Percentiles rank a stretch among this genome's conserved stretches.
Evolutionary conservation across 768 basidiomycete species (phyloP).

Genomic region (Boletus pseudopeckii): DNA sequence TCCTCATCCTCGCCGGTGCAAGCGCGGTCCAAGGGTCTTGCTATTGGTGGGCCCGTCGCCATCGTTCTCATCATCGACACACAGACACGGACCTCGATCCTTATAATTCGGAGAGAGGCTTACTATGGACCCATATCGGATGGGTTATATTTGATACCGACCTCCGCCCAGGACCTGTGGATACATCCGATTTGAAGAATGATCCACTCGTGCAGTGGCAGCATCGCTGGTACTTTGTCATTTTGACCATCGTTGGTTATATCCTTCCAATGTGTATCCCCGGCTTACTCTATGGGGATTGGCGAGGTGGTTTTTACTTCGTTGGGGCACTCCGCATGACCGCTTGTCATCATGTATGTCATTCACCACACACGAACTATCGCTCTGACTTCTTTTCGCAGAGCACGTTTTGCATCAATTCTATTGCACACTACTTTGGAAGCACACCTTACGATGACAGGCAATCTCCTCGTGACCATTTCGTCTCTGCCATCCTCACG

Average conservation of each 20-base stretch:
- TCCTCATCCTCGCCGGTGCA: slow-evolving; percentile 69
- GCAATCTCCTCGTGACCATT: slow-evolving; percentile 72
- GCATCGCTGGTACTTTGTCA: slow-evolving; percentile 66
- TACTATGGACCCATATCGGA: slow-evolving; percentile 79
- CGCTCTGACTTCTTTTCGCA: slow-evolving; percentile 22
- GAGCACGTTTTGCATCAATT: slow-evolving; percentile 90
- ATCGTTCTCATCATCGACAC: slow-evolving; percentile 80
- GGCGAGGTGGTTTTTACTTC: slow-evolving; percentile 74
- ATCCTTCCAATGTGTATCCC: slow-evolving; percentile 66
- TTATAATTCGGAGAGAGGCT: slow-evolving; percentile 74
- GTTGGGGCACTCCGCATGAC: slow-evolving; percentile 68
- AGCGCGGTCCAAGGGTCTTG: slow-evolving; percentile 87
- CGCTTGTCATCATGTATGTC: slow-evolving; percentile 76
- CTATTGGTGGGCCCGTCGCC: slow-evolving; percentile 83
- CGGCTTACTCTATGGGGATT: slow-evolving; percentile 71
- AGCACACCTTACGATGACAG: slow-evolving; percentile 79
- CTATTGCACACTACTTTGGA: slow-evolving; percentile 82
- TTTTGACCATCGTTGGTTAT: slow-evolving; percentile 67
- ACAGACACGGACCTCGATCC: slow-evolving; percentile 87
- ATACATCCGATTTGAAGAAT: slow-evolving; percentile 67
- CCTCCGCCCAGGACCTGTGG: slow-evolving; percentile 65
- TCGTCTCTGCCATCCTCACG: slow-evolving; percentile 78
- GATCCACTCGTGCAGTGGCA: slow-evolving; percentile 75
- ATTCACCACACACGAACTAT: neutral
- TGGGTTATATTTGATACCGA: slow-evolving; percentile 81